Evolutionary conservation across 345 rosid genomes (phyloP).

Genomic region (Eucalyptus virginea): DNA sequence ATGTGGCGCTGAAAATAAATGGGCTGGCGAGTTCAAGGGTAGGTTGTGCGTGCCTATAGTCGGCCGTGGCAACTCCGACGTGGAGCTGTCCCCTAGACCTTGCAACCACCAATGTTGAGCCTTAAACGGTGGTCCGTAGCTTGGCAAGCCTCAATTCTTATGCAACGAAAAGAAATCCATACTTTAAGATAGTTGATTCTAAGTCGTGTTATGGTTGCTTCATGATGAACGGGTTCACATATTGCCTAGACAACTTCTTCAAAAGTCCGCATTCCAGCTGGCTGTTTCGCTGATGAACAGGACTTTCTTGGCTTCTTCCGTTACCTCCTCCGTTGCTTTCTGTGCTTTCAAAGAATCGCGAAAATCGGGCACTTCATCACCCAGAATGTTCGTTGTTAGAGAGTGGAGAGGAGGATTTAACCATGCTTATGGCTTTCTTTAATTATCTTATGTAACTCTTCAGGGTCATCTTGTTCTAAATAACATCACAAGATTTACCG

Average conservation of each 20-base stretch:
- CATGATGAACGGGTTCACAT: constrained; percentile 23
- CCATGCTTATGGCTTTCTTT: background rate
- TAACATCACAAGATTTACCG: background rate
- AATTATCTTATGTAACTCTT: background rate
- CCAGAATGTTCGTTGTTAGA: background rate
- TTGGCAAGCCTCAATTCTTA: background rate
- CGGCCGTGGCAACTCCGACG: constrained; percentile 42
- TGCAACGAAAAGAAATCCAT: too few species aligned
- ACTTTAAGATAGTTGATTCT: background rate
- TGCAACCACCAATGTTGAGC: constrained; percentile 24
- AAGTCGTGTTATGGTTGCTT: background rate
- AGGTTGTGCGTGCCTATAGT: constrained; percentile 22
- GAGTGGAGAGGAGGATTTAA: background rate
- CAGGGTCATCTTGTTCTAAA: background rate
- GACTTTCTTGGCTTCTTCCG: background rate
- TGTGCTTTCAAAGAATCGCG: background rate
- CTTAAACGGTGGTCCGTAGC: constrained; percentile 26
- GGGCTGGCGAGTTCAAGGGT: constrained; percentile 24
- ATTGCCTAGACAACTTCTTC: constrained; percentile 51
- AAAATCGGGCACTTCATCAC: background rate
- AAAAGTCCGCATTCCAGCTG: constrained; percentile 50
- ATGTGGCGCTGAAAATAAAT: constrained; percentile 24
- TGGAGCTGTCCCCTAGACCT: constrained; percentile 44
- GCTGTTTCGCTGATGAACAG: constrained; percentile 29
- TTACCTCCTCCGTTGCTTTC: constrained; percentile 5